Percentiles rank a stretch among this genome's conserved stretches.
Evolutionary conservation across 176 grass and related monocot genomes (phyloP).

Genomic region (Hyparrhenia diplandra): DNA sequence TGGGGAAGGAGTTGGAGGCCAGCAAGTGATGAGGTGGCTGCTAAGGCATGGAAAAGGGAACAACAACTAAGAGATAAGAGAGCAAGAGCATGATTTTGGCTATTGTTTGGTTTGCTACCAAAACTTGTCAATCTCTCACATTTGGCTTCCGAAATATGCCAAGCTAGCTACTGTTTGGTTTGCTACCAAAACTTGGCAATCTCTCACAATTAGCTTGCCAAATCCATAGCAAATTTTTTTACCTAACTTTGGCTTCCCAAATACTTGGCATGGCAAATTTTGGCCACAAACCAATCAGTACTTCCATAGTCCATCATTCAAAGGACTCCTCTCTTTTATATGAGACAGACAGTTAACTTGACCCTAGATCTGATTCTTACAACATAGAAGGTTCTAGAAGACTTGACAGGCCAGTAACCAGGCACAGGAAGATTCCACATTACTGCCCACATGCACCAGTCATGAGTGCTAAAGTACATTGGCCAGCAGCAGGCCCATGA

Average conservation of each 20-base stretch:
- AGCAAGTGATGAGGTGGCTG: not conserved
- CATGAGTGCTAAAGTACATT: not conserved
- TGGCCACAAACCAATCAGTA: too few species aligned
- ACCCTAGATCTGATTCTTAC: not conserved
- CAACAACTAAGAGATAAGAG: not conserved
- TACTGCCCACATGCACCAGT: not conserved
- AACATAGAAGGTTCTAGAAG: not conserved
- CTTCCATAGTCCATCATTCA: not conserved
- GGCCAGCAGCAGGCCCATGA: not conserved
- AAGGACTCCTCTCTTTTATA: not conserved
- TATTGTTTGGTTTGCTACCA: too few species aligned
- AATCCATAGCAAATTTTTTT: too few species aligned
- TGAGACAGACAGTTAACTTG: not conserved
- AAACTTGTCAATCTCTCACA: too few species aligned
- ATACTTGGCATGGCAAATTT: too few species aligned
- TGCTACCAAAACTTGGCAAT: too few species aligned
- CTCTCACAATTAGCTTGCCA: too few species aligned
- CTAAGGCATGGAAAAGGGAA: not conserved
- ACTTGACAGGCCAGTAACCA: not conserved
- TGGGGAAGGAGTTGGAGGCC: not conserved
- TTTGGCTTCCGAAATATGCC: too few species aligned
- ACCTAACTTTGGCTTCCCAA: too few species aligned
- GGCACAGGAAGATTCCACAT: not conserved
- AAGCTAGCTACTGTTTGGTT: too few species aligned
- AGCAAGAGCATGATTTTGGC: too few species aligned